Base-by-base conservation (phyloP, 2,329 filamentous ascomycete species). In the Lachnellula occidentalis region DNA sequence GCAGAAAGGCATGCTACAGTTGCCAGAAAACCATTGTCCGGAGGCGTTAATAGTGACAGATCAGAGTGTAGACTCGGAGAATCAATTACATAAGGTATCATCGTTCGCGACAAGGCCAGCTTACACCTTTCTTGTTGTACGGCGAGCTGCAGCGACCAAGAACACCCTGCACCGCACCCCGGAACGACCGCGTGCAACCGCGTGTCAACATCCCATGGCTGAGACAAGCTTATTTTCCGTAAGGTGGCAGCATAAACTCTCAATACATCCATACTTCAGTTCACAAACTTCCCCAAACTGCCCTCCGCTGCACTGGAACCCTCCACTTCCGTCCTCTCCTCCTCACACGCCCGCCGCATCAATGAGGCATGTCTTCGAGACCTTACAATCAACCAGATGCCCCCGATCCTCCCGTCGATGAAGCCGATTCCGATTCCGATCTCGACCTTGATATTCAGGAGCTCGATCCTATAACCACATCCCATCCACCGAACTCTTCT, bases 401-500 rank as follows among this genome's bases (percentile, higher is more conserved):
- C 67, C 84, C 84, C 72, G 83, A 87, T 72, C 82, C 80, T 57
- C 78, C 79, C 57, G 72, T 76, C 65, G 76, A 84, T 72, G 87
- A 31, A 31, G 9, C 27, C 27, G 8, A 91, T 68, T 88, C 85
- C 68, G 88, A 92, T 69, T 89, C 86, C 48, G 75, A 92, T 69
- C 81, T 86, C 63, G 86, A 89, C 59, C 77, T 94, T 66, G 87
- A 92, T 65, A 79, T 90, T 63, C 80, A 90, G 66, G 89, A 92
- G 76, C 83, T 94, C 62, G 88, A 92, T 68, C 87, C 88, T 53
- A 54, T 71, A 56, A 65, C 62, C 39, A 66, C 56, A 45, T 61
- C 64, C 34, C 65, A 51, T 50, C 56, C 61, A 4, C 45, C 62
- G 14, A 56, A 60, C 37, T 56, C 59, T 49, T 62, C 64, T 34